Base-by-base conservation (phyloP, 176 grass and related monocot genomes). In the Triticum turgidum region DNA sequence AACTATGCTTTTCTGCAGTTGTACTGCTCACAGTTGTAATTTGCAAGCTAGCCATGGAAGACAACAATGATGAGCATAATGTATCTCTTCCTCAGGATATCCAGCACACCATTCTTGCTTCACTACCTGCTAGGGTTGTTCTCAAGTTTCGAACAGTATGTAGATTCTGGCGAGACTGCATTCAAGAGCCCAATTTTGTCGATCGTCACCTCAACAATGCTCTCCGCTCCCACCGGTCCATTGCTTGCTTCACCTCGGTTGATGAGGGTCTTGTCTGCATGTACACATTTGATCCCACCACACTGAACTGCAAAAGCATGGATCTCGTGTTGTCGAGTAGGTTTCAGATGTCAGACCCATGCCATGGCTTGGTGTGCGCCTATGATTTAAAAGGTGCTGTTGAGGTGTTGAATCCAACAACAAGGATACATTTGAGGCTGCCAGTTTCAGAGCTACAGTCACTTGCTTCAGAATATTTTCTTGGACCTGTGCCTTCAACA, bases 401-500 rank as follows among this genome's bases (percentile, higher is more conserved):
- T 80, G 89, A 90, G 44, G 66, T 90, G 22, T 79, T 90, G 80
- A 90, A 90, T 90, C 89, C 89, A 56, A 87, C 44, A 80, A 83
- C 32, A 32, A 87, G 61, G 80, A 80, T 73, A 76, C 84, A 80
- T 83, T 65, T 83, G 45, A 20, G 45, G 13, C 75, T 90, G 42
- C 89, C 80, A 67, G 66, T 44, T 73, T 90, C 84, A 74, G 66
- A 25, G 74, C 65, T 58, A 58, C 22, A 61, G 47, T 25, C 20
- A 20, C 42, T 4, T 11, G 77, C 84, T 69, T 90, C 80, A 59
- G 89, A 90, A 80, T 90, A 87, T 83, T 90, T 87, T 80, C 58
- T 90, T 83, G 89, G 84, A 67, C 87, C 78, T 80, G 84, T 87
- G 56, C 84, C 58, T 35, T 87, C 89, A 8, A 68, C 24, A 79